Base-by-base conservation (phyloP, 2,329 filamentous ascomycete species). In the Pyrenophora graminea region DNA sequence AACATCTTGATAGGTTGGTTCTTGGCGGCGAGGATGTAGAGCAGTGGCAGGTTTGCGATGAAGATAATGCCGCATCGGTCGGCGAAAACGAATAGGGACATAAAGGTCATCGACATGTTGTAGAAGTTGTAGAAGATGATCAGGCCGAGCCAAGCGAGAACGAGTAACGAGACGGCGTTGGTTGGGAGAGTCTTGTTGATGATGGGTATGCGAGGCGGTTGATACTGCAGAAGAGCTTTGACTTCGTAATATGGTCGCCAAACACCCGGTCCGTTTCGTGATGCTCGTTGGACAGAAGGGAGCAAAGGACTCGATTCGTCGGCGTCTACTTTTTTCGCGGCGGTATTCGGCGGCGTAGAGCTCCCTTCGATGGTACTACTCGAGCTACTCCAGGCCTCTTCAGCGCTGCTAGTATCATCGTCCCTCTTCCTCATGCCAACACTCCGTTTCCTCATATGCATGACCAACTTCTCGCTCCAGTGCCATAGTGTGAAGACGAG, bases 1-100 rank as follows among this genome's bases (percentile, higher is more conserved):
- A 88, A 72, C 2, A 77, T 59, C 51, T 82, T 81, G 30, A 88
- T 64, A 0, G 85, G 85, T 55, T 87, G 85, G 52, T 85, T 88
- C 67, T 88, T 89, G 27, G 86, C 85, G 2, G 82, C 80, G 3
- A 88, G 75, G 4, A 88, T 73, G 65, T 88, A 88, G 3, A 88
- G 74, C 33, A 81, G 68, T 3, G 80, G 79, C 1, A 82, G 68
- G 48, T 82, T 82, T 9, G 76, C 74, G 13, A 75, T 74, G 58
- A 82, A 81, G 2, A 85, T 63, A 36, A 81, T 74, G 4, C 82
- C 82, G 32, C 80, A 77, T 25, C 83, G 76, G 62, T 86, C 83
- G 50, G 82, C 80, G 40, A 86, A 79, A 45, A 83, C 76, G 64
- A 86, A 84, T 48, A 83, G 73, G 61, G 79, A 79, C 39, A 74